Evolutionary conservation across 352 stramenopile genomes (phyloP), one percentile per base, ranked within the genome.

Genomic region (Phytophthora pinifolia): DNA sequence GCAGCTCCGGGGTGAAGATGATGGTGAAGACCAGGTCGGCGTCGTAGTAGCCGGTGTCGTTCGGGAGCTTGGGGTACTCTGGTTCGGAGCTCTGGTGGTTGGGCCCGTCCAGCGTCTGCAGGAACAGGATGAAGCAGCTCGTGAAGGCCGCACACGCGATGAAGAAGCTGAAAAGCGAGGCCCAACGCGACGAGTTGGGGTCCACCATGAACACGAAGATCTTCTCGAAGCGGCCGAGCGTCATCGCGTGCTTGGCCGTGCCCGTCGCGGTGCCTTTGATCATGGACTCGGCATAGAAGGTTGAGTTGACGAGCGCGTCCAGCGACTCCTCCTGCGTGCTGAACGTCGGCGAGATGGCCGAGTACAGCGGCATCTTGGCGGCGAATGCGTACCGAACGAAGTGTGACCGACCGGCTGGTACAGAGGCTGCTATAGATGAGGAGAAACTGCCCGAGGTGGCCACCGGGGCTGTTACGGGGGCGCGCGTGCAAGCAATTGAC

Each of bases 171-270:
- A 86, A 91, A 51, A 91, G 50, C 35, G 78, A 76, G 20, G 77
- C 76, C 4, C 51, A 62, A n/a, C 67, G 70, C 13, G 80, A 91
- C 20, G 80, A 91, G 12, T 77, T 79, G 9, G 78, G 80, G 46
- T 89, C 78, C 14, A 86, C 78, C 63, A 91, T 79, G 60, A 91
- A 91, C 30, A 77, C 54, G 42, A 91, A 88, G 29, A 75, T 46
- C 18, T 70, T 76, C 36, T 88, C 80, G 25, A 86, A 88, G 50
- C 62, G 80, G 14, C 62, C 74, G 30, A 87, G 67, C 46, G 75
- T 78, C 35, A 71, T 70, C 4, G 62, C 33, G 66, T 71, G 59
- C 34, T 64, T 67, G 44, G 64, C 76, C 32, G 44, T 51, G 14
- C 65, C 67, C 15, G 59, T 53, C 32, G 59, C 60, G n/a, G 65